phyloP scores from a whole-genome alignment of 306 rosid species.

The Ammopiptanthus mongolicus region DNA sequence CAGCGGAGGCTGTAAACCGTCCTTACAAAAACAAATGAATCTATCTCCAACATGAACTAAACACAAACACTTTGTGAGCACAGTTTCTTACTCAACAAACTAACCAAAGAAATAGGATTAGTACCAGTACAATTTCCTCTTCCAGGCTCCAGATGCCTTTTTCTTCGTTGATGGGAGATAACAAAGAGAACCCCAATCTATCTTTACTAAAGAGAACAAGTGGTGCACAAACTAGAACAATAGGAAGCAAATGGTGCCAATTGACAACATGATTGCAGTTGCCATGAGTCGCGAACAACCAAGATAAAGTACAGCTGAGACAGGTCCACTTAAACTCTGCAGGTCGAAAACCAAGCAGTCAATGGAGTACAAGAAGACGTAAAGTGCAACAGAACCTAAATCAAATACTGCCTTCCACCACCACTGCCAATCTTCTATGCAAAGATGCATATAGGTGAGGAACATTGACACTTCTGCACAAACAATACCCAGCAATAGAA shows the following conservation, averaged over 20 bases:
- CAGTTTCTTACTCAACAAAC: no score
- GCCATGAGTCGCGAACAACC: slow-evolving; percentile 96
- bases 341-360: slow-evolving; percentile 90
- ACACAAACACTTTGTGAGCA: no score
- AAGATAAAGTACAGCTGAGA: slow-evolving; percentile 79
- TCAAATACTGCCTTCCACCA: slow-evolving; percentile 99
- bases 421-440: slow-evolving; percentile 98
- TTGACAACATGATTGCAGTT: slow-evolving; percentile 81
- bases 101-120: no score
- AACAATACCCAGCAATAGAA: slow-evolving; percentile 64
- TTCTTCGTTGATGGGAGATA: slow-evolving; percentile 29
- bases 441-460: slow-evolving; percentile 95
- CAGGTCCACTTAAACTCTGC: slow-evolving; percentile 95
- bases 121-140: slow-evolving; percentile 28
- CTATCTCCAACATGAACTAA: no score
- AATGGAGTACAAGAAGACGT: slow-evolving; percentile 88
- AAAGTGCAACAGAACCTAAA: slow-evolving; percentile 84
- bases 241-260: slow-evolving; percentile 86
- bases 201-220: slow-evolving; percentile 90
- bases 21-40: no score
- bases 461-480: slow-evolving; percentile 97
- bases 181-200: slow-evolving; percentile 45
- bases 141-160: slow-evolving; percentile 14
- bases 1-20: no score
- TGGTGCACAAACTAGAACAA: slow-evolving; percentile 88